A percentile compares a stretch with the other conserved stretches of the same genome.
phyloP scores from a whole-genome alignment of 139 green algal genomes.

The Auxenochlorella pyrenoidosa region DNA sequence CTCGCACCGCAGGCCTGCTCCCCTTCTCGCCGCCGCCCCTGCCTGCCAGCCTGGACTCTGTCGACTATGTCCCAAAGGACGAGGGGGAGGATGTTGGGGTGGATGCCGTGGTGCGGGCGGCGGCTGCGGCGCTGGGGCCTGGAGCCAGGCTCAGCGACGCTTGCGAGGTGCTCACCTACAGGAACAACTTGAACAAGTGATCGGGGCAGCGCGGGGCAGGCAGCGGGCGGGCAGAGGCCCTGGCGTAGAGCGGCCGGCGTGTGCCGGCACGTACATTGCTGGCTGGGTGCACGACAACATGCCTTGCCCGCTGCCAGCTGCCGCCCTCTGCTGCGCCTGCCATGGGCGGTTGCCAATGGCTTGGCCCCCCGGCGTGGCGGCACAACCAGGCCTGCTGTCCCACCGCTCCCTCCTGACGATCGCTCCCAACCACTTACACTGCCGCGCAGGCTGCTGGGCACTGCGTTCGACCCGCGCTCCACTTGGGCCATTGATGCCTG shows the following conservation, averaged over 20 bases:
- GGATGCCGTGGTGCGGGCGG: constrained; percentile 13
- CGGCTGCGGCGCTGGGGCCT: not conserved
- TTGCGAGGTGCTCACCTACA: constrained; percentile 16
- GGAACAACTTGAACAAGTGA: constrained; percentile 52
- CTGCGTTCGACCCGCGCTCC: not conserved
- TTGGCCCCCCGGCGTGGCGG: not conserved
- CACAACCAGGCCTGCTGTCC: too few relatives aligned
- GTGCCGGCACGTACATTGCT: too few relatives aligned
- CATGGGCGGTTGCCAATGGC: not conserved
- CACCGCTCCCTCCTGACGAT: not conserved
- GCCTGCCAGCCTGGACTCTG: not conserved
- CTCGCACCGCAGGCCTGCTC: constrained; percentile 8
- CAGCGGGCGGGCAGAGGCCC: not conserved
- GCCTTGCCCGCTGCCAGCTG: not conserved
- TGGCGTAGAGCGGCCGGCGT: too few relatives aligned
- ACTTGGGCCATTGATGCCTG: constrained; percentile 37
- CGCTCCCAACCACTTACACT: not conserved
- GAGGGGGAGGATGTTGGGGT: not conserved
- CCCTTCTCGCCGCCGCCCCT: not conserved
- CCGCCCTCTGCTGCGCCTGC: not conserved
- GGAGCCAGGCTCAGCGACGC: too few relatives aligned
- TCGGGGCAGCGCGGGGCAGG: not conserved
- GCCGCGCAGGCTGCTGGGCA: constrained; percentile 24
- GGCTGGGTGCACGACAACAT: too few relatives aligned
- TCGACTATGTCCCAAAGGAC: not conserved